Base-by-base conservation (phyloP, 2,329 filamentous ascomycete genomes). In the Blastomyces emzantsi region DNA sequence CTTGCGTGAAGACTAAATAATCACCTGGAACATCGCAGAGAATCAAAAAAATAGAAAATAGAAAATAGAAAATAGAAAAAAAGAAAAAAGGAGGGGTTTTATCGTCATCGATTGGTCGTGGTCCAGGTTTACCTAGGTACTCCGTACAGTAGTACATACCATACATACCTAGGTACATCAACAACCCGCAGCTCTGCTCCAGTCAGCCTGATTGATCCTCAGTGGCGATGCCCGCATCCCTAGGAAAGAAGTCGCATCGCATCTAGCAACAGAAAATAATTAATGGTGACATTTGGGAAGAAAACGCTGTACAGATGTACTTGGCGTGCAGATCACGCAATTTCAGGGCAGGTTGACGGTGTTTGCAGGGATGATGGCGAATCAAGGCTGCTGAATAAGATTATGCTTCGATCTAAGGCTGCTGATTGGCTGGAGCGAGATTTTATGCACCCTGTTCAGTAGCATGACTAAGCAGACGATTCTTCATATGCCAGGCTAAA, bases 321-420 rank as follows among this genome's bases (percentile, higher is more conserved):
- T 51, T 51, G 47, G 49, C 49, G 25, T 52, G 13, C 49, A 52
- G 55, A 61, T 61, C 59, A 61, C 59, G 59, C 59, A 51, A 61
- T 61, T 22, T 22, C n/a, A 30, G 28, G 43, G 9, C 28, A 22
- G 33, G 36, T 11, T 61, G 59, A 61, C 59, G 59, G 59, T 1
- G 47, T 39, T 36, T 52, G 28, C 39, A 28, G n/a, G 15, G 57
- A 33, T 19, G 22, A 60, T 43, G 57, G 57, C 57, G 36, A 47
- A 33, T 28, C 22, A 25, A 36, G 56, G 3, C 19, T 39, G 22
- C 28, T 28, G 30, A 45, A 33, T 49, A 25, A 49, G 41, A 15
- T 33, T n/a, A 19, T 17, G n/a, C 41, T 17, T 11, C 25, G 22
- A 15, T 33, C 8, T 28, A 17, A 51, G n/a, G 9, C 17, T 22